Evolutionary conservation across 2,329 filamentous ascomycete genomes (phyloP), one percentile per base, ranked within the genome.

Genomic region (Stagonosporopsis cucurbitacearum): DNA sequence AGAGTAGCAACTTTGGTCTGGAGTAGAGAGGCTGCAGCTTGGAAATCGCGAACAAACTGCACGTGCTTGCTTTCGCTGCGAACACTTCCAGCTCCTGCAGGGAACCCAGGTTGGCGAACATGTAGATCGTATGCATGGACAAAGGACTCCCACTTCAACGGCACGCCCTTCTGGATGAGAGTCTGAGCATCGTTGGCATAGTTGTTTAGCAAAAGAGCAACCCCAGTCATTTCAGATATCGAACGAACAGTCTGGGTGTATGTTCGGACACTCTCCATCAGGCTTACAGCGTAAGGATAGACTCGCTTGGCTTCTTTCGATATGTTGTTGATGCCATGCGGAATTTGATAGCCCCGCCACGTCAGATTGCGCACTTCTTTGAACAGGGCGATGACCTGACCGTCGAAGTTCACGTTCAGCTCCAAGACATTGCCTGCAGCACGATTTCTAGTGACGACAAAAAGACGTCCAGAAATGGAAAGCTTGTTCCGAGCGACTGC

Each of bases 221-320:
- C 92, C 63, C 94, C 90, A 11, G 88, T 85, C 91, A 99, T 94
- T 50, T 89, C 86, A 17, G 86, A 82, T 57, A 99, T 96, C 46
- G 90, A 87, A 26, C 92, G 88, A 65, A 89, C 88, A 0, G 92
- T 97, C 76, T 98, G 94, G 2, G 92, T 86, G 61, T 96, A 89
- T 0, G 92, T 98, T 55, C 93, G 86, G n/a, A 98, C 92, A 69
- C 92, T 98, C 78, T 99, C 95, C 92, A 99, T 99, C 64, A 99
- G 79, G 71, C 93, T 98, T 63, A 99, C 93, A 22, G 96, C 95
- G 70, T 96, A 99, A 0, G 95, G 95, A 68, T 99, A 99, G 4
- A 99, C 95, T 49, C 95, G 87, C 78, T 97, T 96, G n/a, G 95
- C 96, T 74, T 99, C 95, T 76, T 98, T 99, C 1, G 96, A 96